These are phyloP conservation scores for Skeletonema tropicum DNA, from an alignment of 108 stramenopile genomes.

Conservation along the genomic window DNA sequence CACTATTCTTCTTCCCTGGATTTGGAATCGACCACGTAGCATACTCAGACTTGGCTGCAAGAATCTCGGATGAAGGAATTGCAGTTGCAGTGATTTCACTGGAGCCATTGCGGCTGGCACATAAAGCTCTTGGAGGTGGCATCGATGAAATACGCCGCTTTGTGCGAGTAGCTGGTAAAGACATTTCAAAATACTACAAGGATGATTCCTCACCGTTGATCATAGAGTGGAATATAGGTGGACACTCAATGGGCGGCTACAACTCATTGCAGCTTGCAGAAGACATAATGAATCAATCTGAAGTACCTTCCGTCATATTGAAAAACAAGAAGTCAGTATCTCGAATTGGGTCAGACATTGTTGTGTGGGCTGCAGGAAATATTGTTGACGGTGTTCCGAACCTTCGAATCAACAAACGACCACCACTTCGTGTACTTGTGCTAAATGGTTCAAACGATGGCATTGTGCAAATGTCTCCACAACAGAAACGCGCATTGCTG, in stretches of 20 bases:
- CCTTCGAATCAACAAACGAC: constrained; percentile 5
- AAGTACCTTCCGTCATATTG: constrained; percentile 14
- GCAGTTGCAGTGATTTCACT: constrained; percentile 30
- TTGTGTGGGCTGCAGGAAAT: constrained; percentile 36
- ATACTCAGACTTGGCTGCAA: constrained; percentile 30
- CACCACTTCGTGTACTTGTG: constrained; percentile 21
- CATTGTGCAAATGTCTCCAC: constrained; percentile 22
- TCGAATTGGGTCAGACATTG: constrained; percentile 12
- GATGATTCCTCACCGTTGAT: not conserved
- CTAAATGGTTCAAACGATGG: constrained; percentile 32
- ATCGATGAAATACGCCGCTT: constrained; percentile 28
- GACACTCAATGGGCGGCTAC: constrained; percentile 43
- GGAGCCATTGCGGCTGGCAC: constrained; percentile 36
- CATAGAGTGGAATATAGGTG: constrained; percentile 37
- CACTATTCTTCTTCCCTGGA: constrained; percentile 41
- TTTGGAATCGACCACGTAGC: constrained; percentile 31
- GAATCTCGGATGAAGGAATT: constrained; percentile 34
- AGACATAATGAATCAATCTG: constrained; percentile 1
- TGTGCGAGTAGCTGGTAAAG: constrained; percentile 22
- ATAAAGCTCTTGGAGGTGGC: constrained; percentile 29
- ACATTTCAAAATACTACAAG: constrained; percentile 22
- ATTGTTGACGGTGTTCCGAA: constrained; percentile 17
- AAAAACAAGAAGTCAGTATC: constrained; percentile 29
- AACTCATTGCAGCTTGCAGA: constrained; percentile 28
- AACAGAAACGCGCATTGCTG: constrained; percentile 24